These are phyloP conservation scores for Plectosphaerella cucumerina DNA, from an alignment of 2,329 filamentous ascomycete genomes.

Conservation along the genomic window DNA sequence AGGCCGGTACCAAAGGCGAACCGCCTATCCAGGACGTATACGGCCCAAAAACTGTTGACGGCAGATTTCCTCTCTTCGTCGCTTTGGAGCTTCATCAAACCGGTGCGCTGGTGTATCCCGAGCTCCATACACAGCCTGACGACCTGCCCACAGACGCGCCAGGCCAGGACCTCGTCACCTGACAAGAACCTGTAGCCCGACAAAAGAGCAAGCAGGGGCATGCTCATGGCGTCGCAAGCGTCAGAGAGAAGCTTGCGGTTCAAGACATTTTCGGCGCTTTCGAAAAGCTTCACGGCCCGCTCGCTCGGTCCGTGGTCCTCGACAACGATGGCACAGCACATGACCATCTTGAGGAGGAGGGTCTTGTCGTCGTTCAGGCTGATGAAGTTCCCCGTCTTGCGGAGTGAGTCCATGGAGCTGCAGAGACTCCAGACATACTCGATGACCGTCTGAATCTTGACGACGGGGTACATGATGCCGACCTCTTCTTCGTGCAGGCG, in stretches of 20 bases:
- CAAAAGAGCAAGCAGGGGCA: conserved; percentile 48
- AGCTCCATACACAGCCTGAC: conserved; percentile 75
- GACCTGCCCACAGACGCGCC: conserved; percentile 81
- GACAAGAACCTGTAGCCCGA: conserved; percentile 75
- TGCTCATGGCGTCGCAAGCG: conserved; percentile 37
- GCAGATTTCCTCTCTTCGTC: conserved; percentile 65
- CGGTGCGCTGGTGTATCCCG: conserved; percentile 77
- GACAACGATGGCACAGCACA: conserved; percentile 73
- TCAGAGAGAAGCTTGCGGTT: conserved; percentile 62
- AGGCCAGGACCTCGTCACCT: conserved; percentile 81
- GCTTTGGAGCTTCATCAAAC: conserved; percentile 64
- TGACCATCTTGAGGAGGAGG: conserved; percentile 74
- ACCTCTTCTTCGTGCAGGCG: conserved; percentile 84
- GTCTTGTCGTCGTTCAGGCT: conserved; percentile 50
- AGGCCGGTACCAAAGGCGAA: conserved; percentile 90
- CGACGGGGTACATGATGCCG: conserved; percentile 85
- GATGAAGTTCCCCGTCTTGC: conserved; percentile 24
- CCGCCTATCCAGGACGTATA: conserved; percentile 78
- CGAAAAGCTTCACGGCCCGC: conserved; percentile 67
- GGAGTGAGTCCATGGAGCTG: conserved; percentile 61
- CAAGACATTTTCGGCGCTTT: conserved; percentile 67
- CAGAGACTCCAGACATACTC: conserved; percentile 66
- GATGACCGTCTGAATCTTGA: conserved; percentile 69
- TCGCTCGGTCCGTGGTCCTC: conserved; percentile 77
- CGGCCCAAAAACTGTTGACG: conserved; percentile 77